Evolutionary conservation across 352 stramenopile species (phyloP).

Genomic region (Globisporangium carolinianum): DNA sequence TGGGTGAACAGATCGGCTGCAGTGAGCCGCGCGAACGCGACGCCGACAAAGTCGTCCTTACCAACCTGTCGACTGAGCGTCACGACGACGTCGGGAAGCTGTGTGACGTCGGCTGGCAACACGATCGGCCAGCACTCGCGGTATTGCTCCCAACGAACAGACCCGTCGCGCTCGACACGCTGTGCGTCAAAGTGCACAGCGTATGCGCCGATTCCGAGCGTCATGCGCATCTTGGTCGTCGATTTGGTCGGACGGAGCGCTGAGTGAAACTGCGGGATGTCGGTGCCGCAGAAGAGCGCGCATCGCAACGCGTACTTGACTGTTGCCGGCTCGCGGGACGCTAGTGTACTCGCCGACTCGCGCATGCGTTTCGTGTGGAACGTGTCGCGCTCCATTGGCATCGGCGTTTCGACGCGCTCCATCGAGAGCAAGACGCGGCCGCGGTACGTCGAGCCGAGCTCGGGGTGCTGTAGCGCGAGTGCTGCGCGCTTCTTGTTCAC

Average conservation of each 20-base stretch:
- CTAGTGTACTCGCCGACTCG: neutral
- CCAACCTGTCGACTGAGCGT: conserved; percentile 54
- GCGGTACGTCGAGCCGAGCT: conserved; percentile 75
- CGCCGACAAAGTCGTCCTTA: conserved; percentile 50
- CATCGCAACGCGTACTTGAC: conserved; percentile 64
- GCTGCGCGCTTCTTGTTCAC: conserved; percentile 45
- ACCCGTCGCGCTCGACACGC: conserved; percentile 34
- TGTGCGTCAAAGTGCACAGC: conserved; percentile 46
- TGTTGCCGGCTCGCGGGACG: conserved; percentile 21
- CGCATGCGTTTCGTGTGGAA: conserved; percentile 49
- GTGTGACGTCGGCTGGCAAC: conserved; percentile 54
- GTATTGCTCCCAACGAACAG: conserved; percentile 42
- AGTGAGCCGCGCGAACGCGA: conserved; percentile 43
- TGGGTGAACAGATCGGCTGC: conserved; percentile 31
- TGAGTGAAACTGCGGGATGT: conserved; percentile 27
- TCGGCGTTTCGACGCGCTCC: conserved; percentile 38
- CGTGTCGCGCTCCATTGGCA: conserved; percentile 41
- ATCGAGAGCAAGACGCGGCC: conserved; percentile 76
- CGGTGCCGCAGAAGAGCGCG: conserved; percentile 48
- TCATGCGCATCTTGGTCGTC: conserved; percentile 33
- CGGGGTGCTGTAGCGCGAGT: conserved; percentile 49
- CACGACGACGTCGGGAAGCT: conserved; percentile 62
- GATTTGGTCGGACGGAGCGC: conserved; percentile 12
- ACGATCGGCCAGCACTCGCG: conserved; percentile 43
- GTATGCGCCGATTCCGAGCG: conserved; percentile 35